These are phyloP conservation scores for Salix exigua DNA, from an alignment of 345 rosid species.

Conservation along the genomic window DNA sequence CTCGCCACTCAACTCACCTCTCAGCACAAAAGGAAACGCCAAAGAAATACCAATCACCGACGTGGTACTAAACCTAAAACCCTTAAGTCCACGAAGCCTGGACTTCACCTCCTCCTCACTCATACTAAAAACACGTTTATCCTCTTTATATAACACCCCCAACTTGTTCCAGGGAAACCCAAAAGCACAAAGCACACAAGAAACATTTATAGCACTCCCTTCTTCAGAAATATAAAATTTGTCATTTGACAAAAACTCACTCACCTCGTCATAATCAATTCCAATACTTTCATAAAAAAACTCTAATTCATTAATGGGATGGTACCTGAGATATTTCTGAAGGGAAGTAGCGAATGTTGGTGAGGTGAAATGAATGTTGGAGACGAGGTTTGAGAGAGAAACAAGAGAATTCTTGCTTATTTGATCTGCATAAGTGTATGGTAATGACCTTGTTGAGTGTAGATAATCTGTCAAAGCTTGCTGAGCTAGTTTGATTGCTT, in stretches of 20 bases:
- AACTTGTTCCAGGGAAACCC: constrained; percentile 75
- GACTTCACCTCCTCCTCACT: constrained; percentile 32
- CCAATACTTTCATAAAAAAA: constrained; percentile 81
- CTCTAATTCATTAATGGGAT: constrained; percentile 70
- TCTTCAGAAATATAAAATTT: constrained; percentile 65
- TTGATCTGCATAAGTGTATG: constrained; percentile 55
- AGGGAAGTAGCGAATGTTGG: constrained; percentile 38
- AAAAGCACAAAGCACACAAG: constrained; percentile 45
- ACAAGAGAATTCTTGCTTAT: constrained; percentile 44
- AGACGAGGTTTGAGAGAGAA: constrained; percentile 48
- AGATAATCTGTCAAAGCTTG: constrained; percentile 60
- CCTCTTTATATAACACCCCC: constrained; percentile 54
- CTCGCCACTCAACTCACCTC: constrained; percentile 33
- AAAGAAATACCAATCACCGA: constrained; percentile 53
- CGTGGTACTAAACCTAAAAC: constrained; percentile 34
- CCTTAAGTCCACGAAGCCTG: constrained; percentile 36
- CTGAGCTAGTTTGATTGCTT: constrained; percentile 46
- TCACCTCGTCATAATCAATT: constrained; percentile 46
- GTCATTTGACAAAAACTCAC: constrained; percentile 35
- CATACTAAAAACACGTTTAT: constrained; percentile 41
- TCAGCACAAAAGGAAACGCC: constrained; percentile 49
- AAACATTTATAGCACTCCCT: constrained; percentile 35
- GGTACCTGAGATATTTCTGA: constrained; percentile 49
- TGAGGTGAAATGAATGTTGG: constrained; percentile 33
- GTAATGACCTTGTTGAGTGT: constrained; percentile 43